Base-by-base conservation (phyloP, 163 green algal species). In the Scenedesmus sp. region DNA sequence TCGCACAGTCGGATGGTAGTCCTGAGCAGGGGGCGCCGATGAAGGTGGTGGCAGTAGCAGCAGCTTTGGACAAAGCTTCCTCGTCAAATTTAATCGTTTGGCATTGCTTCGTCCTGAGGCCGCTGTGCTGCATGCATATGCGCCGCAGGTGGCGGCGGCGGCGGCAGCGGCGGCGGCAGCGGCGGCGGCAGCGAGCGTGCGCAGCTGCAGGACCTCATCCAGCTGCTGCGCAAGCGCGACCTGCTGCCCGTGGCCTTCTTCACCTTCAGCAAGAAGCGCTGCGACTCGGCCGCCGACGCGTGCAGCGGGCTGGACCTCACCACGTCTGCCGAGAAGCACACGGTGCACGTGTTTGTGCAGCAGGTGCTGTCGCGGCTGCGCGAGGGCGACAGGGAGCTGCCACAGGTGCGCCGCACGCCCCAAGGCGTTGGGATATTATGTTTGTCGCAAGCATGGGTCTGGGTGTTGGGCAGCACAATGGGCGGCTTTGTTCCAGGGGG, bases 201-300 rank as follows among this genome's bases (percentile, higher is more conserved):
- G 40, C 93, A 97, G 91, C 97, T 97, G 95, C 83, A 95, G 56
- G 87, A 96, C 65, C 95, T 99, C 15, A 93, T 99, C n/a, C 56
- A 94, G 37, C 86, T 94, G 20, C 94, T 99, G 44, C 93, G 95
- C n/a, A 97, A 97, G 86, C 94, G 95, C 92, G 91, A 94, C 33
- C 95, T 99, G 86, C 94, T 99, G 83, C 98, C 98, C 0, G 94
- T 96, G 81, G 96, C 99, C 40, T 93, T 98, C 44, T 99, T 99
- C 93, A 96, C 93, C 79, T 99, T 99, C 93, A 97, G 93, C 86
- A 99, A 99, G 92, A 98, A 97, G 93, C 86, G 94, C 44, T 98
- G 96, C 81, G 96, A 97, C 49, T 87, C 91, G 2, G 56, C 81
- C 3, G 93, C 93, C 30, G 83, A 93, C 46, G 85, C 83, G 13